Base-by-base conservation (phyloP, 345 rosid species). In the Gossypium bickii region DNA sequence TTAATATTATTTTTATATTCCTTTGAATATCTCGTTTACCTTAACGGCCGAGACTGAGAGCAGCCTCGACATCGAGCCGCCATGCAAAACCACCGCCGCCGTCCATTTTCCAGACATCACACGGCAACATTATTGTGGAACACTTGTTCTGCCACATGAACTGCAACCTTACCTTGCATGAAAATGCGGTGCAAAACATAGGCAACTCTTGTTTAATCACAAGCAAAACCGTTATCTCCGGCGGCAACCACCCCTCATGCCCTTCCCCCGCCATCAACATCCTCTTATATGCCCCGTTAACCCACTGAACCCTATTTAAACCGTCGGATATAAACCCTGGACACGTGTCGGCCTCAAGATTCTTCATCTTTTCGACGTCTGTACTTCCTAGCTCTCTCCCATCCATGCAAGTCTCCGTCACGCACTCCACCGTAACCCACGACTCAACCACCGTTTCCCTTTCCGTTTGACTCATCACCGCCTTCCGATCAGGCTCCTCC, bases 381-480 rank as follows among this genome's bases (percentile, higher is more conserved):
- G 80, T 84, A 71, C 71, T 75, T 71, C 83, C 77, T 18, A 79
- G n/a, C 66, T 77, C 76, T 71, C 72, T 67, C 1, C 60, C 75
- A 25, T 77, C 86, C 81, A 76, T 82, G 91, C 82, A 86, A 71
- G 76, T 65, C 77, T 65, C 84, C 16, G 85, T 86, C 80, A 90
- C 87, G 81, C 85, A 72, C 82, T 92, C 97, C 56, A 90, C 93
- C 73, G 87, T 92, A 78, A 92, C 83, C 90, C 87, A 87, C 18
- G 92, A 83, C 80, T 87, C 89, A 66, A 77, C 78, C 65, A 27
- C 73, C 45, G 44, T 41, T 3, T 12, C 47, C 48, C 7, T 75
- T 66, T 24, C 73, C 69, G 22, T 73, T 45, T 66, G 57, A 25
- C 38, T 27, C 78, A 24, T n/a, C 74, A 63, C 38, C 22, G 15